A percentile compares a stretch with the other conserved stretches of the same genome.
Conservation (phyloP, 768 basidiomycete species). For the Tulasnella sp. region DNA sequence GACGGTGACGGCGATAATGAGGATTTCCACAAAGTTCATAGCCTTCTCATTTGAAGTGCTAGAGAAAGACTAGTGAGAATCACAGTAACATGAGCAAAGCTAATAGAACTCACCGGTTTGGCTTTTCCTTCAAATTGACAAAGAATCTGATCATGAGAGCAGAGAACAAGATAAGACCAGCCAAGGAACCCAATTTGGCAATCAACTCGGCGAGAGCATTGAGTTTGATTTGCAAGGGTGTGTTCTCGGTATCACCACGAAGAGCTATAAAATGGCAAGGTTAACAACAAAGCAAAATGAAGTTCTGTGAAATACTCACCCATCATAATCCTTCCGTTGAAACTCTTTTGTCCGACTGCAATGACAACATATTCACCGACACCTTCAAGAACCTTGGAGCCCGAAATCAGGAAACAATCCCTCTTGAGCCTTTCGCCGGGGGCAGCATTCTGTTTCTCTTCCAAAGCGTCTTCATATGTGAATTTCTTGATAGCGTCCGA, state of each 20-base stretch:
- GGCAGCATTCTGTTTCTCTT: conserved; percentile 29
- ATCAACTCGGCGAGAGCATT: conserved; percentile 91
- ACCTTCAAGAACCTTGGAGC: conserved; percentile 88
- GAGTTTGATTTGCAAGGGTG: conserved; percentile 87
- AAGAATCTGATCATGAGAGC: conserved; percentile 92
- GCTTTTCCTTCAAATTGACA: conserved; percentile 62
- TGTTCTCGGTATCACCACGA: conserved; percentile 73
- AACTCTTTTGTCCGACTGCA: conserved; percentile 81
- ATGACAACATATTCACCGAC: conserved; percentile 88
- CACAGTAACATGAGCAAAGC: background rate
- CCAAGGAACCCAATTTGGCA: conserved; percentile 74
- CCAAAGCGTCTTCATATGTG: conserved; percentile 59
- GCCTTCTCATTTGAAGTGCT: conserved; percentile 72
- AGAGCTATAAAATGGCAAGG: conserved; percentile 41
- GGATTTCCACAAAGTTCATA: conserved; percentile 79
- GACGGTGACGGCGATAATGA: conserved; percentile 91
- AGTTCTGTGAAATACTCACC: conserved; percentile 36
- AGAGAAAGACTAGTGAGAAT: conserved; percentile 10
- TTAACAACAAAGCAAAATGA: background rate
- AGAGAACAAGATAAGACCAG: conserved; percentile 67
- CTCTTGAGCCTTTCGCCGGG: conserved; percentile 38
- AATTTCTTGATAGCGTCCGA: conserved; percentile 88
- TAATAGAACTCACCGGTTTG: conserved; percentile 35
- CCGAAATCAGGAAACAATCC: conserved; percentile 87
- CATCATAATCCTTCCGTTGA: conserved; percentile 97